Evolutionary conservation across 768 basidiomycete species (phyloP), one percentile per base, ranked within the genome.

Genomic region (Suillus spraguei): DNA sequence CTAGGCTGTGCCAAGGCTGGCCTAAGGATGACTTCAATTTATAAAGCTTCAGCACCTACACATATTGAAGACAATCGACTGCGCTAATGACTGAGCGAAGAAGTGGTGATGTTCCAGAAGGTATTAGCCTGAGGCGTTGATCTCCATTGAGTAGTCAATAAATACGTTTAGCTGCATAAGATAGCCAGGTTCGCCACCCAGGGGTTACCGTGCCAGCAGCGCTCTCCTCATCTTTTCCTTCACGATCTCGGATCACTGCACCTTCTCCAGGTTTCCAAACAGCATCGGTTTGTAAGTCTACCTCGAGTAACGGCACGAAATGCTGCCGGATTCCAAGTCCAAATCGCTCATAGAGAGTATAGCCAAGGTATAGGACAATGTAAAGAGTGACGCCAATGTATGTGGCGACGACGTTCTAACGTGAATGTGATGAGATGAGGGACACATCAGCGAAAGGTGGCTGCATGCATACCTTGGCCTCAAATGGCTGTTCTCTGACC

Each of bases 131-230:
- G 9, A 50, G 22, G 24, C 9, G 4, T 6, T 6, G 11, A 38
- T 16, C 1, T 24, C 55, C 9, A 11, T 56, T 24, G 9, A 6
- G 22, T 17, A 17, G 38, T 94, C 91, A 24, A 91, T 75, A 69
- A 85, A 92, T 67, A 92, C 89, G 66, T 83, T 88, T 42, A 80
- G 70, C 36, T 88, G 83, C n/a, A 10, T 36, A 38, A 36, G 33
- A 24, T 60, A 64, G 10, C 54, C 60, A 22, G 62, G 42, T 55
- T 49, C 60, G 35, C 69, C 68, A 63, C 61, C 35, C 39, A 42
- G 55, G 8, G 46, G 47, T 4, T 52, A 63, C 52, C 53, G 62
- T 33, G 5, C 42, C 32, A 60, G 66, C 64, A 55, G 54, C 22
- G 35, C 50, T 33, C 50, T 56, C 55, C 38, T 63, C 17, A 55